Evolutionary conservation across 2,329 filamentous ascomycete species (phyloP).

Genomic region (Trichocomaceae sp.): DNA sequence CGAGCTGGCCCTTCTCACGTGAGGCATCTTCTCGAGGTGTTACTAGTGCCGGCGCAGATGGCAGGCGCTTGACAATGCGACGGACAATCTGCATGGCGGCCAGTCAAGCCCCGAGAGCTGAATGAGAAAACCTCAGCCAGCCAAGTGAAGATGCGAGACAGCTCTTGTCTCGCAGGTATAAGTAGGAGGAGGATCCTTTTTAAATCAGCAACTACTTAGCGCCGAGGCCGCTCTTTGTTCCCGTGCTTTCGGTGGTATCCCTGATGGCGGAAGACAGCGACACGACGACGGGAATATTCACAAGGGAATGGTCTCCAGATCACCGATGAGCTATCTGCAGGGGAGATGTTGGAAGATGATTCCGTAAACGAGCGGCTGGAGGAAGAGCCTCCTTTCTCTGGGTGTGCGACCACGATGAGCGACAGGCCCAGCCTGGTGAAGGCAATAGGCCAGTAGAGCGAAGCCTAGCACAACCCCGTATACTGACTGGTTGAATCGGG

Average conservation of each 20-base stretch:
- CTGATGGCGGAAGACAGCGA: background rate
- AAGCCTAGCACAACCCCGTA: slow-evolving; percentile 21
- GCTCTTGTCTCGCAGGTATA: slow-evolving; percentile 7
- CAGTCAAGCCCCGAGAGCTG: slow-evolving; percentile 13
- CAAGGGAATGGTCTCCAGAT: background rate
- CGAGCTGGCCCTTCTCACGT: slow-evolving; percentile 35
- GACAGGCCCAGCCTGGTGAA: slow-evolving; percentile 24
- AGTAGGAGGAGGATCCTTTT: background rate
- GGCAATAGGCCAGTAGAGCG: slow-evolving; percentile 21
- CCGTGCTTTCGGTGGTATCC: background rate
- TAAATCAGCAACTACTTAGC: background rate
- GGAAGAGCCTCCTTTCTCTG: slow-evolving; percentile 36
- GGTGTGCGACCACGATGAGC: slow-evolving; percentile 22
- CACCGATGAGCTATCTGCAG: background rate
- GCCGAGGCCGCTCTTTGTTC: background rate
- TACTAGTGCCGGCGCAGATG: slow-evolving; percentile 40
- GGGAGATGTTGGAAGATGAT: background rate
- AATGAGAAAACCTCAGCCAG: slow-evolving; percentile 18
- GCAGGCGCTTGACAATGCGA: slow-evolving; percentile 47
- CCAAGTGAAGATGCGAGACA: slow-evolving; percentile 13
- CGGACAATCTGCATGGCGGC: slow-evolving; percentile 49
- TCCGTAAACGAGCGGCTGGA: slow-evolving; percentile 36
- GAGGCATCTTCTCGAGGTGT: slow-evolving; percentile 42
- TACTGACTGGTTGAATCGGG: slow-evolving; percentile 23
- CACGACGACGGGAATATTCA: background rate